phyloP scores from a whole-genome alignment of 2,329 filamentous ascomycete genomes.

The Triangularia verruculosa region DNA sequence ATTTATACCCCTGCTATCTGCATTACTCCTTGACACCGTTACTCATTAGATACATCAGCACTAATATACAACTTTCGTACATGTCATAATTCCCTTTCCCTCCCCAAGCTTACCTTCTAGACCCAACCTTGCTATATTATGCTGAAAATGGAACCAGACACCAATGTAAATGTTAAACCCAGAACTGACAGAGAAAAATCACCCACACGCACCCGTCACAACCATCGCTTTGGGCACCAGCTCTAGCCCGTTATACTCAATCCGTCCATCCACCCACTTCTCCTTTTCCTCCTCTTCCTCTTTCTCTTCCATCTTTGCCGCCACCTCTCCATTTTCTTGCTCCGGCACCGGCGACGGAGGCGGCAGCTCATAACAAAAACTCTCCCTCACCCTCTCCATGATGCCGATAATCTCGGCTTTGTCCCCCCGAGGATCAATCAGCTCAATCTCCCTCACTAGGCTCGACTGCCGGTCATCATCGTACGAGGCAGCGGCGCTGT shows the following conservation, averaged over 20 bases:
- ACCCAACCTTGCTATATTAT: background rate
- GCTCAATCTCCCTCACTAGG: constrained; percentile 29
- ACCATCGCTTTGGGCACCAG: constrained; percentile 20
- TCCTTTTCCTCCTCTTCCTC: background rate
- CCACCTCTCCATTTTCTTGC: background rate
- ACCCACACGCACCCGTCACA: background rate
- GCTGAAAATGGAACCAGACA: background rate
- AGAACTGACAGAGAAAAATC: background rate
- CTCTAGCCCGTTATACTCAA: constrained; percentile 6
- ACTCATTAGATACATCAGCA: background rate
- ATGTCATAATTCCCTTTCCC: background rate
- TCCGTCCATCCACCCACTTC: background rate
- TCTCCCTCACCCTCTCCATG: constrained; percentile 27
- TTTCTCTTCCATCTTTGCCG: background rate
- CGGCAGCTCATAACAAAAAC: constrained; percentile 22
- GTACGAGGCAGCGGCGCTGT: background rate
- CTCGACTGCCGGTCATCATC: constrained; percentile 18
- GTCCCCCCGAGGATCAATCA: constrained; percentile 31
- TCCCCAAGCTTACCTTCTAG: background rate
- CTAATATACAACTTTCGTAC: background rate
- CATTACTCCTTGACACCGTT: background rate
- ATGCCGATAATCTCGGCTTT: constrained; percentile 20
- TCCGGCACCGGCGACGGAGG: background rate
- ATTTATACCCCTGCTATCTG: background rate
- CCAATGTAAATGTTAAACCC: background rate